These are phyloP conservation scores for Petunia hybrid DNA, from an alignment of 305 asterid species.

Conservation along the genomic window DNA sequence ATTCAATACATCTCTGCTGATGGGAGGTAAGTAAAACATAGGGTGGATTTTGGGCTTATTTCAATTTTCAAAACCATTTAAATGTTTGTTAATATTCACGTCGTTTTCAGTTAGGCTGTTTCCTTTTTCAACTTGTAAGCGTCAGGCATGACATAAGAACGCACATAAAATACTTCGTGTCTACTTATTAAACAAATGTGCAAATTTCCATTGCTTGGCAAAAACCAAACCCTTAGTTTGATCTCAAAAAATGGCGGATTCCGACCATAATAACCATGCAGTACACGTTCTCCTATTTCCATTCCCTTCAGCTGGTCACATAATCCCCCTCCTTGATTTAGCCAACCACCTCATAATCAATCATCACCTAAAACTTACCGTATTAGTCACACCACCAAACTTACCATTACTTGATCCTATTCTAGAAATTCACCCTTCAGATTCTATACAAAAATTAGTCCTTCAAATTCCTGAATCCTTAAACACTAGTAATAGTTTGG, in stretches of 20 bases:
- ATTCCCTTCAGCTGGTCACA: slow-evolving; percentile 42
- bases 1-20: too few species aligned
- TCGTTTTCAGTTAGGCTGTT: too few species aligned
- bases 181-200: not conserved
- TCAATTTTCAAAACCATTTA: too few species aligned
- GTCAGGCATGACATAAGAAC: not conserved
- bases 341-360: slow-evolving; percentile 35
- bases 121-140: not conserved
- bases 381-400: slow-evolving; percentile 39
- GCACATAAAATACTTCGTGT: too few species aligned
- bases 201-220: not conserved
- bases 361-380: slow-evolving; percentile 36
- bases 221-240: not conserved
- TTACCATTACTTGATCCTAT: slow-evolving; percentile 39
- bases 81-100: too few species aligned
- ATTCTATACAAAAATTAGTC: slow-evolving; percentile 34
- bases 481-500: not conserved
- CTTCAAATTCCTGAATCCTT: slow-evolving; percentile 32
- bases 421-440: slow-evolving; percentile 31
- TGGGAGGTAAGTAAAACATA: too few species aligned
- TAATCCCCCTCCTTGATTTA: slow-evolving; percentile 43
- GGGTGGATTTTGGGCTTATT: too few species aligned
- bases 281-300: slow-evolving; percentile 44
- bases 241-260: not conserved
- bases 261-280: not conserved